Evolutionary conservation across 192 early-diverging fungal genomes (phyloP).

Genomic region (Glomus cerebriforme): DNA sequence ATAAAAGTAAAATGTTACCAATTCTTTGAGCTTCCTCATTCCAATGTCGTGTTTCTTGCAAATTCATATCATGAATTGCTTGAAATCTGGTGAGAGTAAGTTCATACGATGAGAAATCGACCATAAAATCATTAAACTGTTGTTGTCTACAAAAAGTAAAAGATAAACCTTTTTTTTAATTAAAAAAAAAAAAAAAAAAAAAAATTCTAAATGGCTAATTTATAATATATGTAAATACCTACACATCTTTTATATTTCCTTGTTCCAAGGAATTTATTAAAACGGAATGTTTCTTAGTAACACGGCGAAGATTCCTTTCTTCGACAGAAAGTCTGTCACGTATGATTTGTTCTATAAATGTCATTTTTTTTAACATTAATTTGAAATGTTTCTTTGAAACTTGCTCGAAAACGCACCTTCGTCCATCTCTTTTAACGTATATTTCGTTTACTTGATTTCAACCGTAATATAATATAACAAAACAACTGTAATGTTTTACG

Average conservation of each 20-base stretch:
- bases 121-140: conserved; percentile 18
- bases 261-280: conserved; percentile 1
- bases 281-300: background rate
- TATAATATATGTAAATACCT: background rate
- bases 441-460: too few species aligned
- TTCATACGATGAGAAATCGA: conserved; percentile 23
- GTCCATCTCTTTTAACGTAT: too few species aligned
- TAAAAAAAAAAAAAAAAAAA: background rate
- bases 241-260: conserved; percentile 13
- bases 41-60: conserved; percentile 19
- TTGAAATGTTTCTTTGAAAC: too few species aligned
- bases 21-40: conserved; percentile 9
- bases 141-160: background rate
- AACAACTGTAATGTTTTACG: too few species aligned
- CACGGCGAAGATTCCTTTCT: conserved; percentile 17
- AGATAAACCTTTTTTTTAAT: background rate
- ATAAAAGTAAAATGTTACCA: background rate
- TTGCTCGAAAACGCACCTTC: too few species aligned
- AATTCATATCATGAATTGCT: conserved; percentile 21
- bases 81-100: conserved; percentile 5
- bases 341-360: conserved; percentile 14
- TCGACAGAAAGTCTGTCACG: conserved; percentile 27
- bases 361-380: too few species aligned
- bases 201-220: background rate
- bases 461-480: too few species aligned